Conservation (phyloP, 805 yeast genomes). For the Starmerella tilneyi region DNA sequence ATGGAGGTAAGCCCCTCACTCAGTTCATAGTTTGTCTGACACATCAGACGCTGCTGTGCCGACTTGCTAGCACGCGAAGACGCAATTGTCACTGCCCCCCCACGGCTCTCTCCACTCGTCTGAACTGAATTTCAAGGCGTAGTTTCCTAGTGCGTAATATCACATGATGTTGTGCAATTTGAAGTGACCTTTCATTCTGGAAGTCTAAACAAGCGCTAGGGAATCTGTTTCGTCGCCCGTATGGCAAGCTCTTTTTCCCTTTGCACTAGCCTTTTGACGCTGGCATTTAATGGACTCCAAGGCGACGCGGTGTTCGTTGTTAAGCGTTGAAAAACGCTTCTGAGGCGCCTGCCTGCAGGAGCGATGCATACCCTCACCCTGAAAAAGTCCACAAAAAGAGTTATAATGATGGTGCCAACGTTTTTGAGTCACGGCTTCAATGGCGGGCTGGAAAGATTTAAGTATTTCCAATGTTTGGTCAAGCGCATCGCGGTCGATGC, state of each 20-base stretch:
- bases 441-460: background rate
- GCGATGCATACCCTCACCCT: constrained; percentile 4
- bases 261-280: no score
- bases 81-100: background rate
- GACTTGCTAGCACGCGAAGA: no score
- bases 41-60: no score
- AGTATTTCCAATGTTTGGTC: constrained; percentile 3
- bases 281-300: no score
- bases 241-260: background rate
- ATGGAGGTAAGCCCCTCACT: no score
- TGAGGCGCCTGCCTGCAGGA: background rate
- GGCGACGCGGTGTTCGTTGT: no score
- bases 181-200: background rate
- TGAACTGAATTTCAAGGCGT: background rate
- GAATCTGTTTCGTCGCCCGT: background rate
- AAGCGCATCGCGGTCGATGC: background rate
- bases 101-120: background rate
- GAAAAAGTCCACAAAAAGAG: no score
- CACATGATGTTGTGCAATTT: background rate
- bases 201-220: no score
- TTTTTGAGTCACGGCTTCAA: background rate
- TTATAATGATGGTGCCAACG: no score
- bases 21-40: no score
- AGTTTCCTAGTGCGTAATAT: background rate
- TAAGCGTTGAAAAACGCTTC: no score